Evolutionary conservation across 139 green algal genomes (phyloP), one percentile per base, ranked within the genome.

Genomic region (Ostreobium quekettii): DNA sequence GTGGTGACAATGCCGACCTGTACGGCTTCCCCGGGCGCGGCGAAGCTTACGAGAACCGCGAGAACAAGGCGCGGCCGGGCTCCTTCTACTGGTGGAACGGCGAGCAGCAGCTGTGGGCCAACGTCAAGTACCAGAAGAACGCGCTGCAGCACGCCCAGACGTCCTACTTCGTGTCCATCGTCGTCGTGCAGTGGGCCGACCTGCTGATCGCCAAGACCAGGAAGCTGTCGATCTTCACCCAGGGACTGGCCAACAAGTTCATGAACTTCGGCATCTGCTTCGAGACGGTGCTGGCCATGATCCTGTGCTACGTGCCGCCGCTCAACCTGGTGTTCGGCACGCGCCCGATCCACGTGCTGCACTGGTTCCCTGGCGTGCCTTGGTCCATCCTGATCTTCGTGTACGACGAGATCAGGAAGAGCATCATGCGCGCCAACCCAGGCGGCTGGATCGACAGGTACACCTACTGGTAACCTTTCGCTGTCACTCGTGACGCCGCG

Each of bases 171-270:
- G 74, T 86, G 28, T 73, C 69, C 0, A 81, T 91, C 49, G 78
- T 93, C 36, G 68, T 83, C 59, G 75, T 72, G 42, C 60, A 86
- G 75, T 86, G 81, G 77, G 64, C 77, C 74, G 86, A 90, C 63
- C 74, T 91, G 32, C 60, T 93, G 1, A 79, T 93, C 32, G 78
- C 65, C 76, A 93, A 93, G 80, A 93, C 84, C 4, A 78, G 86
- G 56, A 87, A 84, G 49, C 72, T 93, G 57, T 85, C 82, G 19
- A 60, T 92, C 64, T 83, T 85, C 56, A 67, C 61, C 33, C 73
- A 82, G 67, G 83, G 80, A 60, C 70, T 89, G 66, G 28, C 49
- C 46, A 88, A 87, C 76, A 68, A 64, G 8, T 77, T 89, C 62
- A 82, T 91, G 68, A 86, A 89, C 66, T 81, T 84, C 49, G 78